phyloP scores from a whole-genome alignment of 2,329 filamentous ascomycete species.

The Trichoderma hamatum region DNA sequence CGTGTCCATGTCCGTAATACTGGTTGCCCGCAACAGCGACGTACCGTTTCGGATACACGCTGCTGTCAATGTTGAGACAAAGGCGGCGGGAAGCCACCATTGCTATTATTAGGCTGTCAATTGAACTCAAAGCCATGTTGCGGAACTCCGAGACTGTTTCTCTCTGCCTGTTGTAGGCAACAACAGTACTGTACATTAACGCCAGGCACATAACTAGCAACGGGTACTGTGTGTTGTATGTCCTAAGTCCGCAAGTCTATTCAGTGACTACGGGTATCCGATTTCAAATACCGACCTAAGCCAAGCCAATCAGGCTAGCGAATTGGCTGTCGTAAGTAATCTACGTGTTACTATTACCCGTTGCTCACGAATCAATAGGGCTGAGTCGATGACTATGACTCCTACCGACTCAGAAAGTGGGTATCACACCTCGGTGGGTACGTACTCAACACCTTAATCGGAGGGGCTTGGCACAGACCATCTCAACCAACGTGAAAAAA shows the following conservation, averaged over 20 bases:
- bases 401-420: background rate
- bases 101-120: background rate
- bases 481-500: background rate
- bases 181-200: background rate
- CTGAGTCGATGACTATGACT: slow-evolving; percentile 20
- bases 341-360: background rate
- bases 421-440: slow-evolving; percentile 3
- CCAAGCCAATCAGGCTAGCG: background rate
- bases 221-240: background rate
- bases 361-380: slow-evolving; percentile 14
- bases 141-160: background rate
- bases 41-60: background rate
- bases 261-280: background rate
- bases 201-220: background rate
- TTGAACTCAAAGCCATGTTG: background rate
- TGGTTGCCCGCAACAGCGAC: slow-evolving; percentile 1
- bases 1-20: background rate
- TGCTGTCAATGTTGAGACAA: slow-evolving; percentile 5
- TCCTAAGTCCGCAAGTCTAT: slow-evolving; percentile 9
- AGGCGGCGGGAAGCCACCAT: background rate
- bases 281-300: background rate
- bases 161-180: background rate
- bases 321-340: background rate
- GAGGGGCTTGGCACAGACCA: slow-evolving; percentile 23
- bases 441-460: slow-evolving; percentile 7